Conservation (phyloP, 768 basidiomycete species). For the Lentinula detonsa region DNA sequence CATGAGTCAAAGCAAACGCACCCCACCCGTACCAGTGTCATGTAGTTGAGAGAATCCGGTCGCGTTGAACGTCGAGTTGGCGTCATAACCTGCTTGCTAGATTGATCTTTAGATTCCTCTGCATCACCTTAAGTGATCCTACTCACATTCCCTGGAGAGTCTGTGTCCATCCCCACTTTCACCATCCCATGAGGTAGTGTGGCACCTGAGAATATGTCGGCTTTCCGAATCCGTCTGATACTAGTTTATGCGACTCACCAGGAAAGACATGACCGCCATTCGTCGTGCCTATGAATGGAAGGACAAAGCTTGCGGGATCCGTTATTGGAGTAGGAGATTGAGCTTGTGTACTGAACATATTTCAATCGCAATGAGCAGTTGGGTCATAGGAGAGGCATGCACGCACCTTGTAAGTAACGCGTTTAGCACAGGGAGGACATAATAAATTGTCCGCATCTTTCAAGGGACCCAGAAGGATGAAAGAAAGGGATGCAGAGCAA, state of each 20-base stretch:
- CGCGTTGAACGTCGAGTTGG: conserved; percentile 32
- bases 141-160: conserved; percentile 53
- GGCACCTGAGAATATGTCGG: conserved; percentile 32
- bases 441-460: background rate
- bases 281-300: conserved; percentile 63
- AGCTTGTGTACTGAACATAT: background rate
- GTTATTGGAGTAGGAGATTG: conserved; percentile 8
- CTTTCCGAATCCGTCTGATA: background rate
- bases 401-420: background rate
- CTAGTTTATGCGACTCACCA: conserved; percentile 26
- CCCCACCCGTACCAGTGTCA: conserved; percentile 56
- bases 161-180: conserved; percentile 63
- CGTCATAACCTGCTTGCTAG: conserved; percentile 45
- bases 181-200: conserved; percentile 68
- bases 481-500: background rate
- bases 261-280: conserved; percentile 66
- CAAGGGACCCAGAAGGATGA: background rate
- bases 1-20: conserved; percentile 19
- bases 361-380: background rate
- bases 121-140: background rate
- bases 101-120: background rate
- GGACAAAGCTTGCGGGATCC: conserved; percentile 41
- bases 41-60: conserved; percentile 59
- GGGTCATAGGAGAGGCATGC: background rate
- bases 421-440: background rate